Conservation (phyloP, 371 early-diverging fungal genomes). For the Lichtheimia ramosa region DNA sequence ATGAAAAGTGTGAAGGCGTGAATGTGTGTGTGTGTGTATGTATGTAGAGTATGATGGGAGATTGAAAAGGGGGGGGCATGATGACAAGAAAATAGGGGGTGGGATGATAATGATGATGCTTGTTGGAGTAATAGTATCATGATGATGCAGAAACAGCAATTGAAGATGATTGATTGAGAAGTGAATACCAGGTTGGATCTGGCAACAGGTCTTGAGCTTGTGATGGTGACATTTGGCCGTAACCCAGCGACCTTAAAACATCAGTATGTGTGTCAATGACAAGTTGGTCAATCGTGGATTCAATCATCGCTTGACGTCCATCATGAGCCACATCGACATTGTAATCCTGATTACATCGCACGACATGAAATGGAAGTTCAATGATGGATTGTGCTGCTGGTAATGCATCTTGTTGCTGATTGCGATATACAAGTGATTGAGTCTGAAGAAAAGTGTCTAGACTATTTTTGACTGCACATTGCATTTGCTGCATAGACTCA, state of each 20-base stretch:
- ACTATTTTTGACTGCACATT: conserved; percentile 1
- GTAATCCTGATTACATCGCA: conserved; percentile 5
- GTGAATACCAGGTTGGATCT: conserved; percentile 1
- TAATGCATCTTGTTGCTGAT: conserved; percentile 1
- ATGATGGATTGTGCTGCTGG: background rate
- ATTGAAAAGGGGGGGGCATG: conserved; percentile 5
- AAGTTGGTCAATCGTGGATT: background rate
- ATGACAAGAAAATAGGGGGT: conserved; percentile 3
- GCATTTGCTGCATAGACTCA: conserved; percentile 5
- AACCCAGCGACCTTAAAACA: conserved; percentile 9
- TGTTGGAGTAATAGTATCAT: conserved; percentile 2
- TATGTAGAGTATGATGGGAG: background rate
- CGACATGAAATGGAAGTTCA: conserved; percentile 11
- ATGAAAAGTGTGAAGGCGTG: background rate
- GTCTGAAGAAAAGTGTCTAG: conserved; percentile 9
- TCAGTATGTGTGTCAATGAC: conserved; percentile 6
- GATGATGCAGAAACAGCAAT: background rate
- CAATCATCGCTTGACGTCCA: conserved; percentile 12
- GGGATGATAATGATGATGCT: background rate
- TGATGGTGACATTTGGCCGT: conserved; percentile 6
- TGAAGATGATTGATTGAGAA: background rate
- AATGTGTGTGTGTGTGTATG: too few species aligned
- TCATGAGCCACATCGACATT: conserved; percentile 7
- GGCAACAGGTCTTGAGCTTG: conserved; percentile 2
- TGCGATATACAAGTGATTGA: conserved; percentile 8